These are phyloP conservation scores for Boletus patriciae DNA, from an alignment of 768 basidiomycete species.

Conservation along the genomic window DNA sequence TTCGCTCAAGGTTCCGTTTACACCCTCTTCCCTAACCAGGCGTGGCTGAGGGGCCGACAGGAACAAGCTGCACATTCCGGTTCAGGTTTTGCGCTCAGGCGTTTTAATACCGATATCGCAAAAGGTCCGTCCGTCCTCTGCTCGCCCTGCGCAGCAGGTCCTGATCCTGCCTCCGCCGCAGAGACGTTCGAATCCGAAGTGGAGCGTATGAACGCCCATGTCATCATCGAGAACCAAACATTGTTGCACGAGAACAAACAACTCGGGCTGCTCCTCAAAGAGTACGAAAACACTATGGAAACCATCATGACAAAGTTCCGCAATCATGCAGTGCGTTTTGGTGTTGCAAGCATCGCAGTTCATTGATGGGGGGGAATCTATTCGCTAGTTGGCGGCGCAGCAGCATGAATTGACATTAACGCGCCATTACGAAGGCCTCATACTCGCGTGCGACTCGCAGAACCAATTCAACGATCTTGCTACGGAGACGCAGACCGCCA, in stretches of 20 bases:
- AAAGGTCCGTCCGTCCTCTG: constrained; percentile 57
- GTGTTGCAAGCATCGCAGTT: neutral
- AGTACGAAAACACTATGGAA: constrained; percentile 93
- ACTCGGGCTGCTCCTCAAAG: constrained; percentile 81
- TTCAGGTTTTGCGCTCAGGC: constrained; percentile 74
- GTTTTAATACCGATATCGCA: constrained; percentile 86
- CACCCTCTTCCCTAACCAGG: constrained; percentile 1
- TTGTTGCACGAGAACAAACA: constrained; percentile 96
- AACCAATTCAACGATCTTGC: constrained; percentile 55
- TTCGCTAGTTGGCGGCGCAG: constrained; percentile 77
- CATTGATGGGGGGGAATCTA: constrained; percentile 7
- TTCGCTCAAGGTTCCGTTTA: constrained; percentile 68
- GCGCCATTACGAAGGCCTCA: constrained; percentile 85
- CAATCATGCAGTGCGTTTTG: constrained; percentile 73
- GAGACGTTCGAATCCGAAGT: constrained; percentile 92
- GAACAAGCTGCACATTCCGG: constrained; percentile 71
- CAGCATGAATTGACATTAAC: constrained; percentile 85
- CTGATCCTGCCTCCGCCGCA: constrained; percentile 35
- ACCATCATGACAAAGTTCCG: constrained; percentile 97
- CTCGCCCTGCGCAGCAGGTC: constrained; percentile 5
- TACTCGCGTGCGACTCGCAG: constrained; percentile 63
- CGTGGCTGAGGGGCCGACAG: constrained; percentile 39
- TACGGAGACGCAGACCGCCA: constrained; percentile 55
- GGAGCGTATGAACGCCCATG: constrained; percentile 84
- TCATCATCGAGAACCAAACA: constrained; percentile 91